Conservation (phyloP, 1,284 basidiomycete genomes). For the Rhodotorula sp. region DNA sequence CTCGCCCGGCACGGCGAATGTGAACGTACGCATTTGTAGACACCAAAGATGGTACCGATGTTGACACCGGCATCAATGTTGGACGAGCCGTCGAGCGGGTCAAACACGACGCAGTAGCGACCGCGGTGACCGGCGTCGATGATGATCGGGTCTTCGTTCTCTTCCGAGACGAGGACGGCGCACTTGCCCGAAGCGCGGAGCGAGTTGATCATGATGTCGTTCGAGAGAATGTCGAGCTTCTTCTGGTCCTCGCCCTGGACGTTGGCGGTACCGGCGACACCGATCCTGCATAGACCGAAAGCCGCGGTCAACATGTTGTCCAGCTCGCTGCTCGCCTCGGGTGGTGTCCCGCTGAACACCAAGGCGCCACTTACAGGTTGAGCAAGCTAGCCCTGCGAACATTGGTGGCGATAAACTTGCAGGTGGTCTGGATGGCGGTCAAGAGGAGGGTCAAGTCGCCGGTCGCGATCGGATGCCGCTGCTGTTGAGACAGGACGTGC, state of each 20-base stretch:
- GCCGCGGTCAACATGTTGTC: background rate
- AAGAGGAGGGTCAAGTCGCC: constrained; percentile 94
- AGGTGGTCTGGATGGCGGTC: constrained; percentile 90
- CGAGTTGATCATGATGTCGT: constrained; percentile 97
- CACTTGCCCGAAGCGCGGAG: constrained; percentile 69
- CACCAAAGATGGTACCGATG: constrained; percentile 98
- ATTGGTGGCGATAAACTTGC: constrained; percentile 93
- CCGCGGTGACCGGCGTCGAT: constrained; percentile 55
- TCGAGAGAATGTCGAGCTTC: constrained; percentile 78
- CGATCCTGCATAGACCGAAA: constrained; percentile 61
- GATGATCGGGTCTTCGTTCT: constrained; percentile 48
- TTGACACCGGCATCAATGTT: constrained; percentile 99
- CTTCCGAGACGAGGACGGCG: constrained; percentile 91
- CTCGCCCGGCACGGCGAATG: too few species aligned
- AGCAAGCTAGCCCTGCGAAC: constrained; percentile 91
- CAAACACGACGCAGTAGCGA: constrained; percentile 90
- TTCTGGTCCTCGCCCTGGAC: constrained; percentile 99
- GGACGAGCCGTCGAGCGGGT: constrained; percentile 89
- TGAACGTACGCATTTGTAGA: constrained; percentile 74
- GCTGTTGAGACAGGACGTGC: constrained; percentile 40
- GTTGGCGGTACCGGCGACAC: constrained; percentile 92
- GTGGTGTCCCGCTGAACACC: too few species aligned
- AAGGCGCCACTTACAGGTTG: constrained; percentile 70
- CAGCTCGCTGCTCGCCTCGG: too few species aligned
- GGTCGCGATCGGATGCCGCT: constrained; percentile 57